phyloP scores from a whole-genome alignment of 139 green algal genomes.

The Desmodesmus armatus region DNA sequence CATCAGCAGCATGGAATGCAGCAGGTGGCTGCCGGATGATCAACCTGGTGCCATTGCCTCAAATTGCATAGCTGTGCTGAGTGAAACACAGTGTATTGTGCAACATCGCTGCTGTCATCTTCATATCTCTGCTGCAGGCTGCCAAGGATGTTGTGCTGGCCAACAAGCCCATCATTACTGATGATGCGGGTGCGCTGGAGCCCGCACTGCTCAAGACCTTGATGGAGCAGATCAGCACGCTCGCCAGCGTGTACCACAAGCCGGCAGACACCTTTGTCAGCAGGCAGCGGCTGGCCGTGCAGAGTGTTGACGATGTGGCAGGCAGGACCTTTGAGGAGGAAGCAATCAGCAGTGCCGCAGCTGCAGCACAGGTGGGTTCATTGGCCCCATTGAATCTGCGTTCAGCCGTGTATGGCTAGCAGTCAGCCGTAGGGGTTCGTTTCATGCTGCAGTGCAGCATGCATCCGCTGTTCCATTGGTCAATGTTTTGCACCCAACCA shows the following conservation, averaged over 20 bases:
- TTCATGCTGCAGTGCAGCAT: no score
- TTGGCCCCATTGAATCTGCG: not conserved
- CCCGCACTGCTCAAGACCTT: slow-evolving; percentile 84
- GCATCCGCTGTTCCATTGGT: not conserved
- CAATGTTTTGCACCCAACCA: no score
- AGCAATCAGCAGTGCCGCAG: not conserved
- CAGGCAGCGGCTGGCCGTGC: slow-evolving; percentile 78
- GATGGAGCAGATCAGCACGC: slow-evolving; percentile 68
- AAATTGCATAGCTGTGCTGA: no score
- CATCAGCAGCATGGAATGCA: no score
- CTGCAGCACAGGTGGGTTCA: not conserved
- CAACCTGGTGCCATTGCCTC: no score
- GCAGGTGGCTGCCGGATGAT: no score
- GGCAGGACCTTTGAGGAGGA: slow-evolving; percentile 7
- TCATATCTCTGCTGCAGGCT: slow-evolving; percentile 55
- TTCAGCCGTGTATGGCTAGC: no score
- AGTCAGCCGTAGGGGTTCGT: no score
- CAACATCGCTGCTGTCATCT: not conserved
- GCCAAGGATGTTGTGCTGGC: slow-evolving; percentile 96
- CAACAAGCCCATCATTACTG: slow-evolving; percentile 93
- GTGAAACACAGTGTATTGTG: no score
- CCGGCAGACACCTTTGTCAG: slow-evolving; percentile 90
- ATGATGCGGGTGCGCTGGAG: slow-evolving; percentile 81
- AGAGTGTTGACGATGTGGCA: slow-evolving; percentile 25
- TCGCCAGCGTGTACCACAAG: slow-evolving; percentile 94